Base-by-base conservation (phyloP, 2,329 filamentous ascomycete species). In the Hyphodiscus sp. region DNA sequence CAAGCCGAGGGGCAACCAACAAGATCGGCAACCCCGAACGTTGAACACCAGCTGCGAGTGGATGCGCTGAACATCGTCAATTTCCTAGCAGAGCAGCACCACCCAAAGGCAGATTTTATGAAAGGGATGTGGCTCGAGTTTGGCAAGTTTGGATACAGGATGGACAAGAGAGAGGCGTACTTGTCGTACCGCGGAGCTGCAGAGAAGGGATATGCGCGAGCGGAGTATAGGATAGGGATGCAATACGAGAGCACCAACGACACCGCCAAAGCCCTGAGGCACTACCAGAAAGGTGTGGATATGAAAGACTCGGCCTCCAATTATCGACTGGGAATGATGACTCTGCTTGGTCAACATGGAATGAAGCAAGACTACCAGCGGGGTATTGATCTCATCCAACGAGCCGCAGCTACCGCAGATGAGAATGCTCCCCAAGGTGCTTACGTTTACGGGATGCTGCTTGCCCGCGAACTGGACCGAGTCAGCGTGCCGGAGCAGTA, bases 161-260 rank as follows among this genome's bases (percentile, higher is more conserved):
- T 91, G 56, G 94, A 99, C 75, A 96, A 95, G 74, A 91, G 92
- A 65, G 92, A 96, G 72, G 92, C 94, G 8, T 97, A 95, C 68
- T 74, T 84, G 57, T 88, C 87, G 64, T 99, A 97, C 72, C 83
- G 85, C 58, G 79, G 86, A 64, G 89, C 94, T n/a, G 87, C 90
- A 29, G 87, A 91, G 63, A 85, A 89, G 63, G 90, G 90, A 54
- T 95, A 91, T 72, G 83, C 86, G 20, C 80, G 94, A 63, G 91
- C 94, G 19, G 90, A 97, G 70, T 99, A 99, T 70, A 84, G 94
- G 46, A 95, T 99, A 73, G 94, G 94, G 58, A 99, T 97, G 92
- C 87, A 96, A 53, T 97, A 91, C 68, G 94, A 99, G 72, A 91
- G 88, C 69, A 92, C 91, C 4, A 95, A 95, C 67, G 92, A 99